Conservation (phyloP, 2,329 filamentous ascomycete genomes). For the Neodidymelliopsis sp. region DNA sequence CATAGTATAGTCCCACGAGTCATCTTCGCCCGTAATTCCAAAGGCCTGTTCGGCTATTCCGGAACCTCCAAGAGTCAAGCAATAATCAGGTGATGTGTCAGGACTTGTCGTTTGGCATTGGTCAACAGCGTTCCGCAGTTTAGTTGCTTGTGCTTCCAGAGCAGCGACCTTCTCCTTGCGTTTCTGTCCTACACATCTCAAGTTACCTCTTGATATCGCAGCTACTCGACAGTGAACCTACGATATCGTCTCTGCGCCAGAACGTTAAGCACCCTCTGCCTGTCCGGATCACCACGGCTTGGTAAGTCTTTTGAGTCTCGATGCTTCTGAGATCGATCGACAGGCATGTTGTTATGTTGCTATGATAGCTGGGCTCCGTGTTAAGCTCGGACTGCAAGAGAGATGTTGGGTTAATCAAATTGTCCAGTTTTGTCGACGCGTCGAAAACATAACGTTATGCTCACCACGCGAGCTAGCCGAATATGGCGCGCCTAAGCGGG, state of each 20-base stretch:
- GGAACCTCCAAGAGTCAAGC: background rate
- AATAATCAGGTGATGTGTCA: background rate
- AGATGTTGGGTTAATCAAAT: background rate
- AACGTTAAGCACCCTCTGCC: constrained; percentile 42
- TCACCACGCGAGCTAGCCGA: constrained; percentile 3
- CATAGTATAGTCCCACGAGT: background rate
- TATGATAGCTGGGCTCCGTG: constrained; percentile 5
- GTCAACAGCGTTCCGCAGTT: background rate
- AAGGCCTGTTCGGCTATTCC: background rate
- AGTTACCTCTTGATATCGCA: background rate
- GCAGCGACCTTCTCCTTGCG: constrained; percentile 35
- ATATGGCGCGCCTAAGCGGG: constrained; percentile 2
- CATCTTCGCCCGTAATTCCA: background rate
- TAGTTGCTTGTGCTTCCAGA: constrained; percentile 34
- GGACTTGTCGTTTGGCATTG: background rate
- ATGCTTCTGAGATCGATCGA: constrained; percentile 27
- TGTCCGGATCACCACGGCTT: constrained; percentile 35
- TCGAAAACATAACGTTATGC: constrained; percentile 38
- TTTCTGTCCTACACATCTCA: constrained; percentile 30
- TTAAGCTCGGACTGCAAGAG: constrained; percentile 11
- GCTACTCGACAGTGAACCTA: constrained; percentile 14
- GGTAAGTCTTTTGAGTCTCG: constrained; percentile 32
- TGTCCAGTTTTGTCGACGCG: constrained; percentile 14
- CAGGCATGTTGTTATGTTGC: constrained; percentile 34
- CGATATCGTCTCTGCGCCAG: constrained; percentile 43